Conservation (phyloP, 345 rosid species). For the Camelina sativa region DNA sequence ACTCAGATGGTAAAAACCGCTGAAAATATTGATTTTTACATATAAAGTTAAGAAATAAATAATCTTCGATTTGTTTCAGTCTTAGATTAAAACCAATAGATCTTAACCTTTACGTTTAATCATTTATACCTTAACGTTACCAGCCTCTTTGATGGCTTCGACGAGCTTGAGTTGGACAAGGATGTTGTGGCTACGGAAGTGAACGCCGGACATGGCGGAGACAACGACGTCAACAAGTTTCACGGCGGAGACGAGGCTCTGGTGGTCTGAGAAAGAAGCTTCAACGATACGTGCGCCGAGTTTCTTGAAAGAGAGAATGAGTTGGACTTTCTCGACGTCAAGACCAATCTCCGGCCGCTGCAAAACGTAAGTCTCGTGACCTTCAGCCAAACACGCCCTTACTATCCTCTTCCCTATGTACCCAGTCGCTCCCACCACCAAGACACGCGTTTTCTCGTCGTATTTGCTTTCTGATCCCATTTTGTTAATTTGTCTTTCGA, state of each 20-base stretch:
- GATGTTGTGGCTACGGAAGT: slow-evolving; percentile 72
- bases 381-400: slow-evolving; percentile 67
- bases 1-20: slow-evolving; percentile 90
- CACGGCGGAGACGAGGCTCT: slow-evolving; percentile 52
- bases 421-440: slow-evolving; percentile 78
- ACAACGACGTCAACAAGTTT: slow-evolving; percentile 74
- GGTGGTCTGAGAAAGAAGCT: slow-evolving; percentile 66
- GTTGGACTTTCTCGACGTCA: slow-evolving; percentile 76
- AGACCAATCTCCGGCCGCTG: slow-evolving; percentile 68
- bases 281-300: slow-evolving; percentile 62
- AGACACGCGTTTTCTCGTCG: slow-evolving; percentile 51
- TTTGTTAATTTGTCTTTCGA: background rate
- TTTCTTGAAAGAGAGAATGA: slow-evolving; percentile 59
- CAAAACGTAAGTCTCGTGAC: slow-evolving; percentile 66
- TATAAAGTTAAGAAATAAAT: background rate
- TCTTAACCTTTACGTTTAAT: background rate
- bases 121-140: slow-evolving; percentile 67
- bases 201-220: slow-evolving; percentile 84
- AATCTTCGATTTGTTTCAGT: background rate
- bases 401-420: slow-evolving; percentile 82
- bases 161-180: slow-evolving; percentile 84
- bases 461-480: slow-evolving; percentile 25
- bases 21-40: slow-evolving; percentile 14
- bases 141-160: slow-evolving; percentile 83
- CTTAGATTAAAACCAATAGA: background rate